Evolutionary conservation across 2,329 filamentous ascomycete species (phyloP), one percentile per base, ranked within the genome.

Genomic region (Xylaria sp.): DNA sequence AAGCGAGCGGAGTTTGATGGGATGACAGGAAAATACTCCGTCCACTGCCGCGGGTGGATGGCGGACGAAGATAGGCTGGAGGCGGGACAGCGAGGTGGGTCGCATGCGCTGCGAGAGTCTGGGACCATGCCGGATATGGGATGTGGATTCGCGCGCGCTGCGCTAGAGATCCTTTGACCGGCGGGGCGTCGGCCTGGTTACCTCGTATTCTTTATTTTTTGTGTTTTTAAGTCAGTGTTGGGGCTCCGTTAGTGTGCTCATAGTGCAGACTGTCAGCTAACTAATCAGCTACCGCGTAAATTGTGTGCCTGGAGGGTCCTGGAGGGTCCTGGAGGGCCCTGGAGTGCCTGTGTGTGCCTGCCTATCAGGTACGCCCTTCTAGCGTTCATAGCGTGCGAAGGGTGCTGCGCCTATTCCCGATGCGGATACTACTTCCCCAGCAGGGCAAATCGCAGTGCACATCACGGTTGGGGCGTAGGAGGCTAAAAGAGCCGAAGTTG

Each of bases 1-100:
- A 64, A 63, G 23, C 60, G 60, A 63, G 60, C 52, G 63, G 48
- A 61, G 60, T 49, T n/a, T 23, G 57, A 63, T 59, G 55, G 59
- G 58, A 62, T 57, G 63, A 58, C 47, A 53, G 34, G 56, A 62
- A 58, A 58, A 13, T 48, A 53, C 10, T 35, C 23, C 49, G 13
- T 34, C 9, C 49, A 35, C 23, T 30, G 23, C 23, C 23, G 23
- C 23, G 23, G 23, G 16, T 11, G 57, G 55, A 58, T n/a, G 34
- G 39, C 35, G 46, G 44, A 47, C 13, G 39, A 19, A 8, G 30
- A 50, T 46, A n/a, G 42, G 47, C 18, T 49, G 13, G 59, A 58
- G 57, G 37, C 37, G 37, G 47, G 55, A 56, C 46, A 39, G 54
- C 39, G 48, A 58, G 50, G 48, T 54, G 57, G 57, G 59, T 50